Conservation (phyloP, 2,329 filamentous ascomycete species). For the Ceratocystis papillata region DNA sequence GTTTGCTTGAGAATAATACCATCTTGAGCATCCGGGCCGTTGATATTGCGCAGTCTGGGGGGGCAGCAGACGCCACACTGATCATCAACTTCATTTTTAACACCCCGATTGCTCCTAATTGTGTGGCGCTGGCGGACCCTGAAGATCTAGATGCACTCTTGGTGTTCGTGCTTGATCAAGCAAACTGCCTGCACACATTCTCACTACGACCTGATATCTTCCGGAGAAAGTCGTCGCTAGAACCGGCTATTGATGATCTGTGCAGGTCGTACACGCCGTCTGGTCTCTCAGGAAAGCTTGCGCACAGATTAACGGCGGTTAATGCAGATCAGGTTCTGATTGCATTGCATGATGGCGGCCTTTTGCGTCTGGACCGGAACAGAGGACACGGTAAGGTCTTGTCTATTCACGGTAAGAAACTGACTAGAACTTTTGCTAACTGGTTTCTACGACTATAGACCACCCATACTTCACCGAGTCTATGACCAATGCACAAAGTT, state of each 20-base stretch:
- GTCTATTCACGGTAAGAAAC: neutral
- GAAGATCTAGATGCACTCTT: constrained; percentile 66
- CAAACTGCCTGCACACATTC: constrained; percentile 73
- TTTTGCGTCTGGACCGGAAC: constrained; percentile 58
- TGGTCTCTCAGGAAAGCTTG: constrained; percentile 64
- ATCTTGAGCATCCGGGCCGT: constrained; percentile 72
- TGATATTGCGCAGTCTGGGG: constrained; percentile 52
- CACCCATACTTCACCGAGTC: constrained; percentile 53
- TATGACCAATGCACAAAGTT: constrained; percentile 62
- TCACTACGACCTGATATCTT: constrained; percentile 77
- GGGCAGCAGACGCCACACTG: constrained; percentile 57
- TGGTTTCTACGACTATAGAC: constrained; percentile 26
- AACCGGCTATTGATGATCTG: constrained; percentile 62
- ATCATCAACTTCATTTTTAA: constrained; percentile 70
- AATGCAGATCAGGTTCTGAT: constrained; percentile 65
- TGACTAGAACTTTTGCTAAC: constrained; percentile 25
- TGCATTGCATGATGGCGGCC: constrained; percentile 67
- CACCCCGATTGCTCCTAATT: constrained; percentile 59
- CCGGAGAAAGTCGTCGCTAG: constrained; percentile 54
- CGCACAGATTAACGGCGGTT: constrained; percentile 70
- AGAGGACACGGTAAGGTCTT: constrained; percentile 37
- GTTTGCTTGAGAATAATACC: constrained; percentile 68
- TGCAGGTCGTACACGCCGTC: constrained; percentile 64
- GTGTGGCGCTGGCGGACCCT: constrained; percentile 72
- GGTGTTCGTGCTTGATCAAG: constrained; percentile 67